Evolutionary conservation across 2,329 filamentous ascomycete genomes (phyloP), one percentile per base, ranked within the genome.

Genomic region (Fusarium nanum): DNA sequence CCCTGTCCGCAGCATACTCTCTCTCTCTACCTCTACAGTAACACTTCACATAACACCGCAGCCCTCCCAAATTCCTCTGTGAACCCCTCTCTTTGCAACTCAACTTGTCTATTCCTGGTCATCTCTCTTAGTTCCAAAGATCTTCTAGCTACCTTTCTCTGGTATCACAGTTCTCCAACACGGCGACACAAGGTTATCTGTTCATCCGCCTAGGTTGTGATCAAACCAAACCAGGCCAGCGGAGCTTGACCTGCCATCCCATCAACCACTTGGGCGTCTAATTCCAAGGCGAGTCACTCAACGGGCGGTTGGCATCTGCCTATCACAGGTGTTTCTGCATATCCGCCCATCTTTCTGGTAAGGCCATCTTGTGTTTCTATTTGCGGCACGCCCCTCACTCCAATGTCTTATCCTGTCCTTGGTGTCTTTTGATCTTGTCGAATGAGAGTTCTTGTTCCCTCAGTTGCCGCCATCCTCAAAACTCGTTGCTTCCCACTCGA

Each of bases 401-500:
- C 70, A 60, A 68, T 68, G 56, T 64, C 70, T 48, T 68, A 54
- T 79, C 78, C 72, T 73, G 73, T 76, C 73, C 73, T 73, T 75
- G 74, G 75, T 77, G 78, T 80, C 81, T 62, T 37, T n/a, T 84
- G 68, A 61, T 64, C 54, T 56, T 64, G 71, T 78, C 76, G 76
- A 80, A 79, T 79, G 70, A 76, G 73, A 68, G 65, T 58, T 56
- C 68, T 60, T 70, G 56, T 58, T 71, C 76, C 72, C 76, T 56
- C 77, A 60, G 62, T 65, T 71, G 72, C 74, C 63, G 70, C 67
- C 70, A 69, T 67, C 71, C 82, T 86, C 84, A 87, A 87, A 88
- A 87, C 82, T 82, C 79, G 76, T 78, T 71, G 76, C 78, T 77
- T 79, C 82, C 83, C 82, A 80, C 79, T 71, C 71, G 76, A 76